Evolutionary conservation across 2,329 filamentous ascomycete genomes (phyloP).

Genomic region (Pseudomassariella vexata): DNA sequence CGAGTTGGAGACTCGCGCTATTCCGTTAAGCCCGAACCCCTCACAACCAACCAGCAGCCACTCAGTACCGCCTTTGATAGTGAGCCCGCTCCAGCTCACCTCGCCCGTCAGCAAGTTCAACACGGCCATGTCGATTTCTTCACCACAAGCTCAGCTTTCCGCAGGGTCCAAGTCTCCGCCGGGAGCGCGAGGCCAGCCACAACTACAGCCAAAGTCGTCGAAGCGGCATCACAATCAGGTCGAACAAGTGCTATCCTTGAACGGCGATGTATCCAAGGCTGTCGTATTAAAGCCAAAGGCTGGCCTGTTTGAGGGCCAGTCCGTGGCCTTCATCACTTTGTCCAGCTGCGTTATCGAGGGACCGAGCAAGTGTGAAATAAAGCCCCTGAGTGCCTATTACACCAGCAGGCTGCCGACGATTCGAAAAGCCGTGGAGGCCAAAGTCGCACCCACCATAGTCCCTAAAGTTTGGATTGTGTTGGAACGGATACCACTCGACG

Average conservation of each 20-base stretch:
- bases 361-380: constrained; percentile 25
- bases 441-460: constrained; percentile 27
- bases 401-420: constrained; percentile 36
- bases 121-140: constrained; percentile 12
- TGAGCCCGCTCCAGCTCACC: constrained; percentile 17
- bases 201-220: constrained; percentile 13
- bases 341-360: constrained; percentile 20
- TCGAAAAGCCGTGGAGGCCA: constrained; percentile 27
- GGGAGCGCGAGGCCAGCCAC: constrained; percentile 1
- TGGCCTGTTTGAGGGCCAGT: constrained; percentile 43
- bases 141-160: constrained; percentile 10
- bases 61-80: constrained; percentile 7
- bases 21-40: constrained; percentile 19
- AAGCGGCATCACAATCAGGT: constrained; percentile 22
- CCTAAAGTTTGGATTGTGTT: constrained; percentile 45
- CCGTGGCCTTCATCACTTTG: constrained; percentile 41
- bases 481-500: constrained; percentile 37
- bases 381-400: constrained; percentile 33
- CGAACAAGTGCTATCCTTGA: constrained; percentile 33
- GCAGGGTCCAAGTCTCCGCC: constrained; percentile 6
- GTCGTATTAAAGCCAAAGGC: constrained; percentile 41
- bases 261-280: constrained; percentile 32
- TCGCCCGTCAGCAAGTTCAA: constrained; percentile 7
- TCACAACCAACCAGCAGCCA: constrained; percentile 4
- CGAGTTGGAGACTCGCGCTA: constrained; percentile 37